Evolutionary conservation across 129 eudicot genomes (phyloP), one percentile per base, ranked within the genome.

Genomic region (Sambucus nigra): DNA sequence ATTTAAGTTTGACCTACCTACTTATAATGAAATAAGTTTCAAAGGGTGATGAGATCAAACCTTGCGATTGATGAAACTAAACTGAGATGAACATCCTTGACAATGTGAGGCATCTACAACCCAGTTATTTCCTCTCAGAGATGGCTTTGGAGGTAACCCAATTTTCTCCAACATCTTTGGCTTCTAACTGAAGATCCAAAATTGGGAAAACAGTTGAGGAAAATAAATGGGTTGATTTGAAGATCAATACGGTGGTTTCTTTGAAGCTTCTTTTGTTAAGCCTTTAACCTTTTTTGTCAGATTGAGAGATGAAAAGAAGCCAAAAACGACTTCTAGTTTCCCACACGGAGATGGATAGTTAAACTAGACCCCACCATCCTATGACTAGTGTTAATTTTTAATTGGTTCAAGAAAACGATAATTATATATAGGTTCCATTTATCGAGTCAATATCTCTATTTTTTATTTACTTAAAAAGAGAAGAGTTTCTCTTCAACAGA

Each of bases 11-110:
- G 12, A 2, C 42, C 8, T 12, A 35, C 13, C 42, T 7, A 35
- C 3, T 35, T 7, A 14, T 40, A 10, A 40, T 7, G 13, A 40
- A 16, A 42, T 42, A 15, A 42, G 5, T 35, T 35, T 14, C 15
- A 13, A 19, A 44, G 13, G 42, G 13, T n/a, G n/a, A n/a, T n/a
- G n/a, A 57, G 20, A 53, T 25, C 24, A 5, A 56, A 91, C 99
- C 99, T 86, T 86, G 73, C 99, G 99, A 70, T 91, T 74, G 72
- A 91, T 74, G 71, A 91, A 91, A 60, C 94, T 79, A 76, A 91
- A 91, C 64, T 79, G 94, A 17, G 95, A 71, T 47, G 95, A 69
- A 55, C 99, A 91, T 65, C 84, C 86, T 78, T 91, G 95, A 63
- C 99, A 91, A 57, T 91, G 84, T 11, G 94, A 24, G 31, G 94